Evolutionary conservation across 2,329 filamentous ascomycete genomes (phyloP), one percentile per base, ranked within the genome.

Genomic region (Aschersonia sp.): DNA sequence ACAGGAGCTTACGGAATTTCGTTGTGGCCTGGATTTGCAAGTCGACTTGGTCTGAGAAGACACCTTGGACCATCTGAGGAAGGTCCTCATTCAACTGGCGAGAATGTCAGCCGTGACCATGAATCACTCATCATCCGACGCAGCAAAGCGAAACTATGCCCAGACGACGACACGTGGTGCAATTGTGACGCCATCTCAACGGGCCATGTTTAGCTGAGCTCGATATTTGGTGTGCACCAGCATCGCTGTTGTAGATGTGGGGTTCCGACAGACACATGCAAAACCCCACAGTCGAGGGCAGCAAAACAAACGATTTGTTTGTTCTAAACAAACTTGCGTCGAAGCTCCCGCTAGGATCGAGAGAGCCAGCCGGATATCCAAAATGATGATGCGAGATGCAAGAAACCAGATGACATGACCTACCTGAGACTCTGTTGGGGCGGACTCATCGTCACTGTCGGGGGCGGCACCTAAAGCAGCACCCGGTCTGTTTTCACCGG

Each of bases 31-130:
- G 83, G 58, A 98, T 98, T 70, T 98, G 92, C 57, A 85, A 79
- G 64, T 98, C 92, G 68, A 98, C 96, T 70, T 97, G 88, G 55
- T 98, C 90, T 54, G 92, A 98, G 72, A 98, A 97, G 62, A 98
- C 92, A 53, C 92, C 92, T 62, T 85, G 78, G 53, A 97, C 92
- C 92, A 98, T 98, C 71, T 92, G 83, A 58, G 92, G 92, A 57
- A 98, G 87, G 65, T 98, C 92, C 69, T 96, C 89, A 65, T 92
- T 94, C 65, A 98, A 76, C 92, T 98, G 47, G 30, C 29, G 2
- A 42, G 40, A 42, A 42, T 8, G 35, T 12, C 9, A 39, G 35
- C 12, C 35, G 8, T 39, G 35, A 8, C 35, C 9, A 39, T 39
- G 12, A 8, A 8, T 8, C 8, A 39, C 9, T 12, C 8, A 39